Base-by-base conservation (phyloP, 202 grass and related monocot species). In the Cymbopogon flexuosus region DNA sequence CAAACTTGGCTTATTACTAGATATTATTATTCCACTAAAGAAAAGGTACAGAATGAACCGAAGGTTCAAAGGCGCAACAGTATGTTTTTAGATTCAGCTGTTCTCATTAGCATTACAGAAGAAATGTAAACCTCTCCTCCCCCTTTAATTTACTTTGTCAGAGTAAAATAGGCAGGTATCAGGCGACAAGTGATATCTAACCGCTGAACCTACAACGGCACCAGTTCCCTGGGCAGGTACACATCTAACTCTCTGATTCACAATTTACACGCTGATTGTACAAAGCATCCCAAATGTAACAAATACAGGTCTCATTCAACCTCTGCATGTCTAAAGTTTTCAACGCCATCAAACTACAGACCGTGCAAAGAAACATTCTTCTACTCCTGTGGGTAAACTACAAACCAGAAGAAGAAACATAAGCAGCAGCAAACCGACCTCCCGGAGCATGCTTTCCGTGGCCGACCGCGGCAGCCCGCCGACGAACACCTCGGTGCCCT, bases 401-500 rank as follows among this genome's bases (percentile, higher is more conserved):
- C 3, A 52, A 30, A 37, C 52, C 47, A 37, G 52, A 54, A 30
- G 52, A 54, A 30, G 58, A 42, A 87, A 49, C 33, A 18, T 2
- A 68, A 29, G 35, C 16, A 70, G 40, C 31, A 33, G 31, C 56
- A 76, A 75, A 36, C 73, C 22, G 52, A 93, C 90, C 88, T 93
- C 90, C 47, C 77, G 84, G n/a, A 93, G 87, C 21, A 71, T 75
- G 49, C 73, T 86, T 57, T 93, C 90, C 70, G 88, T 89, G 33
- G 81, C 86, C 45, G 90, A 89, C 77, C 86, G 86, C 40, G 90
- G 78, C 59, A 97, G 46, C 51, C 93, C 93, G 11, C 93, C 88
- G 18, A 97, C 81, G 78, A 97, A 93, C 33, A 97, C 88, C 81
- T 97, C 90, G 30, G 84, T 47, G 23, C 93, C 93, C 77, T 77